phyloP scores from a whole-genome alignment of 2,329 filamentous ascomycete genomes.

The Grosmannia penicillata region DNA sequence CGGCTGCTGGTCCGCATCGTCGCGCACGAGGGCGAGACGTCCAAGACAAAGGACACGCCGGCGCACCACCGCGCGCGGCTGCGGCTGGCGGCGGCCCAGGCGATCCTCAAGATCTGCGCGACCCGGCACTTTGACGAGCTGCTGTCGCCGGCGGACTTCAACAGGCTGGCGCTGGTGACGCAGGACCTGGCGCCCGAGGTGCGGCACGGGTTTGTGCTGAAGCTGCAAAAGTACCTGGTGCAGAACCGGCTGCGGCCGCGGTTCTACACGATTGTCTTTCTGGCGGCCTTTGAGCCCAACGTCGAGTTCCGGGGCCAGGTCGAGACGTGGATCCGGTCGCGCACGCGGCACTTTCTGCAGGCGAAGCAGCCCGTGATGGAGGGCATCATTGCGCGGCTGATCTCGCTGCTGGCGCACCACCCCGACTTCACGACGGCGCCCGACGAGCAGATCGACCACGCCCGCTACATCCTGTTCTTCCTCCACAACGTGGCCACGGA shows the following conservation, averaged over 20 bases:
- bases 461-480: conserved; percentile 83
- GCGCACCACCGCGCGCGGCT: conserved; percentile 66
- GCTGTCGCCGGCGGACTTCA: conserved; percentile 60
- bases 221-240: conserved; percentile 81
- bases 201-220: conserved; percentile 63
- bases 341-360: conserved; percentile 49
- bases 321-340: conserved; percentile 78
- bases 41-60: conserved; percentile 61
- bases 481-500: conserved; percentile 69
- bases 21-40: conserved; percentile 62
- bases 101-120: conserved; percentile 71
- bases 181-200: conserved; percentile 67
- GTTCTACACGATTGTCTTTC: conserved; percentile 81
- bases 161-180: conserved; percentile 63
- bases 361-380: conserved; percentile 58
- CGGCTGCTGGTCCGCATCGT: conserved; percentile 67
- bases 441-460: conserved; percentile 64
- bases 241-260: conserved; percentile 53
- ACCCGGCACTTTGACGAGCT: conserved; percentile 62
- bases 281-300: conserved; percentile 79
- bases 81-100: conserved; percentile 65
- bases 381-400: conserved; percentile 61
- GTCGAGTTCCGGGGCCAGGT: conserved; percentile 57
- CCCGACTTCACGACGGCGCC: conserved; percentile 59
- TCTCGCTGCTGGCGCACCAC: conserved; percentile 85